Base-by-base conservation (phyloP, 495 filamentous ascomycete species). In the Talaromyces thailandensis region DNA sequence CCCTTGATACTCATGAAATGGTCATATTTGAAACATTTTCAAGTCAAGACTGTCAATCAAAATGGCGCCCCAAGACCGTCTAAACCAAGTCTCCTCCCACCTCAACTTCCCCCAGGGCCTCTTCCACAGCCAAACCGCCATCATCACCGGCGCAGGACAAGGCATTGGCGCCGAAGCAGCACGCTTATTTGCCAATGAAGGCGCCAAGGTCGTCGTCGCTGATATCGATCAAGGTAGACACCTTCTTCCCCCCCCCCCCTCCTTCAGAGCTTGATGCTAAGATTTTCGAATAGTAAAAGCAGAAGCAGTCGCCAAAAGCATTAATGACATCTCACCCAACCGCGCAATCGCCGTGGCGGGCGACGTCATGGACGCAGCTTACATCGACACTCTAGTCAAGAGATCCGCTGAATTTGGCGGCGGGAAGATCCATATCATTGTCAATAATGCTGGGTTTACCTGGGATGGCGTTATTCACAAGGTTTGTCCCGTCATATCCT, bases 381-480 rank as follows among this genome's bases (percentile, higher is more conserved):
- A 91, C 66, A 83, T 93, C 68, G 77, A 81, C 53, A 72, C 81
- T 23, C 78, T 95, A 3, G 84, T 95, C 7, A 84, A 86, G 71
- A 84, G 82, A 66, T 79, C 90, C 0, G 91, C 87, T 4, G 88
- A 87, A 58, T 93, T 94, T 68, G 91, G 91, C 25, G 77, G 81
- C 59, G 91, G 90, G 62, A 94, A 94, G 79, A 90, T 96, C 62
- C 88, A 96, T 73, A 86, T 92, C 61, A 84, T 93, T 61, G 88
- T 95, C 40, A 94, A 94, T 71, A 94, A 93, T 75, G 91, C 91
- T 1, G 90, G 91, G 37, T 88, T 88, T 72, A 95, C 91, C 0
- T 96, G 90, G 89, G 91, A 96, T 69, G 91, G 86, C 4, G 90
- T 95, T 24, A 91, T 95, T 66, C 90, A 94, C 76, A 93, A 93